Evolutionary conservation across 2,329 filamentous ascomycete genomes (phyloP), one percentile per base, ranked within the genome.

Genomic region (Aspergillus unguis): DNA sequence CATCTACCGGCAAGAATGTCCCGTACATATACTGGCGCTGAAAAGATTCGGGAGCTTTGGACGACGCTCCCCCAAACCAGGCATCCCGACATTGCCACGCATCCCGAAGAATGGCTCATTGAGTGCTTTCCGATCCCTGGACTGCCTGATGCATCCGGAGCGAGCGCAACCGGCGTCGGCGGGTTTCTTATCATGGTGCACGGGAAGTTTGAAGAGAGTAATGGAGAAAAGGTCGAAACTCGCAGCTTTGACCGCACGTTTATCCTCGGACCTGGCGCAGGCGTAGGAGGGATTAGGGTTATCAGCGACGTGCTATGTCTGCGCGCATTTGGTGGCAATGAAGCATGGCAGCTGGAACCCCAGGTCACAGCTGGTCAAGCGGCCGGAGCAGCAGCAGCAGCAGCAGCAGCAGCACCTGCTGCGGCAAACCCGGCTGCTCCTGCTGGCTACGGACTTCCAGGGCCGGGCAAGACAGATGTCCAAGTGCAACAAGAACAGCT

Each of bases 211-310:
- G 85, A 92, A 44, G 91, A 96, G 66, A 75, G 85, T 17, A 80
- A 78, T 25, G 76, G 79, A 44, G 78, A 81, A 41, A 80, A 80
- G 40, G 78, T 83, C 35, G 83, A 85, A 61, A 72, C 71, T 8
- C 85, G 90, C 55, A 90, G 87, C 68, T 95, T 95, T 70, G 90
- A 91, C 49, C 85, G 91, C 46, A 87, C 84, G 0, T 90, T 95
- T 66, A 76, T 92, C 37, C 78, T 95, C 17, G 89, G 89, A 0
- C 90, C 90, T 1, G 89, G 88, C 31, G 80, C 79, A 32, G 82
- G 84, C 0, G 79, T 84, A 4, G 76, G 79, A 42, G 82, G 83
- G 17, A 80, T 95, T 50, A 82, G 90, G 44, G 87, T 96, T 35
- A 79, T 92, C 58, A 92, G 83, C 67, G 91, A 96, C 69, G 83